Conservation (phyloP, 73 alveolate genomes). For the Effrenium voratum region DNA sequence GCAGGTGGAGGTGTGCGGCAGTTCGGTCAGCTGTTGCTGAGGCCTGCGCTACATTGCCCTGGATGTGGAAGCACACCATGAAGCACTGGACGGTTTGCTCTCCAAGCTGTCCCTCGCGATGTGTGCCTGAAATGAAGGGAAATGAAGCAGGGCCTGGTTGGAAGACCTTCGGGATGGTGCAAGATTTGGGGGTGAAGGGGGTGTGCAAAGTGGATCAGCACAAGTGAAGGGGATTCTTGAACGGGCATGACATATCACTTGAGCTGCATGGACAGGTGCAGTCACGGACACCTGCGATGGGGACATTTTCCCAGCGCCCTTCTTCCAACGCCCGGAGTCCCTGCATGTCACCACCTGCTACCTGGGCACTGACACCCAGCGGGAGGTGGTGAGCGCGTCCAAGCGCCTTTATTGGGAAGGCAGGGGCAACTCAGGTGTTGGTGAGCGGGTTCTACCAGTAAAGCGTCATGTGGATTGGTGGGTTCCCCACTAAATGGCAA, state of each 20-base stretch:
- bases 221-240: too few species aligned
- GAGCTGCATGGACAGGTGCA: too few species aligned
- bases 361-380: slow-evolving; percentile 19
- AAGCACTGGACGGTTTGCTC: slow-evolving; percentile 14
- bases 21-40: too few species aligned
- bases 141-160: neutral
- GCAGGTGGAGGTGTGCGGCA: too few species aligned
- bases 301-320: neutral
- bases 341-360: slow-evolving; percentile 73
- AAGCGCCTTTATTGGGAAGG: slow-evolving; percentile 1
- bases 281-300: slow-evolving; percentile 5
- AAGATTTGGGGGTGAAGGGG: neutral
- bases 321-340: slow-evolving; percentile 42
- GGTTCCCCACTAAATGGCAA: too few species aligned
- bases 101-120: neutral
- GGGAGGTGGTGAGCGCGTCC: slow-evolving; percentile 49
- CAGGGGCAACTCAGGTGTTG: too few species aligned
- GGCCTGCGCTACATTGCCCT: slow-evolving; percentile 50
- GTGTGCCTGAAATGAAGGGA: neutral
- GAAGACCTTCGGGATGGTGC: neutral
- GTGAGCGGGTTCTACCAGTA: too few species aligned
- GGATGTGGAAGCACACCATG: slow-evolving; percentile 58
- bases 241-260: too few species aligned
- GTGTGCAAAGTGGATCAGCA: too few species aligned
- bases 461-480: too few species aligned